Base-by-base conservation (phyloP, 1,284 basidiomycete species). In the Moesziomyces sp. region DNA sequence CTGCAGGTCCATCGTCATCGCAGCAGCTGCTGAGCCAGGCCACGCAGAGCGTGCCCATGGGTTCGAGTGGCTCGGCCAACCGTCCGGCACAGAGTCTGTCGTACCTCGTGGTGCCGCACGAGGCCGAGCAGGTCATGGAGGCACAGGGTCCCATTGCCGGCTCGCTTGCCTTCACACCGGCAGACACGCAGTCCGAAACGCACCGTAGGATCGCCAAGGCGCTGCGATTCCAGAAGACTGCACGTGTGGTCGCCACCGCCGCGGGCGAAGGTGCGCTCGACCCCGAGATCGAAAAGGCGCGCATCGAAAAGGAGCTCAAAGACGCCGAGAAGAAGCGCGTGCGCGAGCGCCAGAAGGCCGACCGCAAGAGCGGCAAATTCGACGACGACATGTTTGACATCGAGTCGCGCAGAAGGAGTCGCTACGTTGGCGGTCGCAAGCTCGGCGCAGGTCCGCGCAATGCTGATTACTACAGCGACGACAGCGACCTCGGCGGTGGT, bases 71-170 rank as follows among this genome's bases (percentile, higher is more conserved):
- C 5, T 75, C 73, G 5, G 55, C 59, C 14, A 64, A 62, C 48
- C 67, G 73, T 33, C 65, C 70, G 23, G 68, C 66, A 1, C 74
- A 73, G 45, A 61, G 56, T n/a, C 64, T 84, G 8, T 82, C 92
- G 9, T 96, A 95, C 85, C 89, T 95, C 65, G 92, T 94, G 66
- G 92, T 93, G 13, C 93, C 94, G 77, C 93, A 96, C 86, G 91
- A 91, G 78, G 90, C 91, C 52, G 91, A 91, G 7, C 89, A 91
- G 70, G 89, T 96, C 21, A 87, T 94, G 43, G 93, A 95, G 84
- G 88, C 92, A 23, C 93, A 95, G 84, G 90, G 91, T 1, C 87
- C 92, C 65, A 87, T 96, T 66, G 91, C 91, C 1, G 93, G 93
- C 33, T 89, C 90, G 77, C 90, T 96, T 88, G 88, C 90, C 19